A percentile compares a stretch with the other conserved stretches of the same genome.
These are phyloP conservation scores for Leccinum rimulosum DNA, from an alignment of 768 basidiomycete species.

Conservation along the genomic window DNA sequence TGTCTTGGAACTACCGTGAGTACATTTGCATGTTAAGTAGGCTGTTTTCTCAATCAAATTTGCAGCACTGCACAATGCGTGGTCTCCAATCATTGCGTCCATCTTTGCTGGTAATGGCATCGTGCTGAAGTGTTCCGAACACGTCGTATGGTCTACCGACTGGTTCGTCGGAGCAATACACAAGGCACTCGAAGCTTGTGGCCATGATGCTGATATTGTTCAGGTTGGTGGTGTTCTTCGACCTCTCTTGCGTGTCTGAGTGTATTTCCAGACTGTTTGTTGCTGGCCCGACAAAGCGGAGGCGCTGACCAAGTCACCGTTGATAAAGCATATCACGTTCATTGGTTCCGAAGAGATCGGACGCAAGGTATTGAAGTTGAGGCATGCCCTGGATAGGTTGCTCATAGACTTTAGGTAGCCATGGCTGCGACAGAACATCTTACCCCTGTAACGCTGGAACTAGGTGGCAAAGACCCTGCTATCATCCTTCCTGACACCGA, in stretches of 20 bases:
- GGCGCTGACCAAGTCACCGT: conserved; percentile 70
- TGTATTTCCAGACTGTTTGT: conserved; percentile 58
- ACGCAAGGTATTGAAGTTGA: conserved; percentile 50
- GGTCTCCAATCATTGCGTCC: conserved; percentile 89
- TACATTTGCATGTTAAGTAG: conserved; percentile 1
- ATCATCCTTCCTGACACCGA: conserved; percentile 87
- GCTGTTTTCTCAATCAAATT: conserved; percentile 1
- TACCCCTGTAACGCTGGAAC: conserved; percentile 89
- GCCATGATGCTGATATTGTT: conserved; percentile 85
- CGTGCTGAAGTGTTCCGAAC: conserved; percentile 89
- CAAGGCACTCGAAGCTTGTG: conserved; percentile 74
- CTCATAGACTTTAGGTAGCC: conserved; percentile 57
- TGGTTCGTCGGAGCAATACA: conserved; percentile 82
- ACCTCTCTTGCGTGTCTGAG: conserved; percentile 7
- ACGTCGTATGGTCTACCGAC: conserved; percentile 86
- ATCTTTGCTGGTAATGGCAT: conserved; percentile 90
- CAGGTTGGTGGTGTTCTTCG: conserved; percentile 47
- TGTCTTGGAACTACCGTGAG: conserved; percentile 94
- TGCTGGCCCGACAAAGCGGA: conserved; percentile 89
- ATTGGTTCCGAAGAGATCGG: conserved; percentile 83
- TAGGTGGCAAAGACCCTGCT: conserved; percentile 94
- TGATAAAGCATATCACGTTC: conserved; percentile 93
- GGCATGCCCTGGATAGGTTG: neutral
- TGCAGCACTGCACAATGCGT: conserved; percentile 86
- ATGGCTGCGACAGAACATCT: conserved; percentile 80